A percentile compares a stretch with the other conserved stretches of the same genome.
These are phyloP conservation scores for Papilionanthe hybrid DNA, from an alignment of 116 monocot species.

Conservation along the genomic window DNA sequence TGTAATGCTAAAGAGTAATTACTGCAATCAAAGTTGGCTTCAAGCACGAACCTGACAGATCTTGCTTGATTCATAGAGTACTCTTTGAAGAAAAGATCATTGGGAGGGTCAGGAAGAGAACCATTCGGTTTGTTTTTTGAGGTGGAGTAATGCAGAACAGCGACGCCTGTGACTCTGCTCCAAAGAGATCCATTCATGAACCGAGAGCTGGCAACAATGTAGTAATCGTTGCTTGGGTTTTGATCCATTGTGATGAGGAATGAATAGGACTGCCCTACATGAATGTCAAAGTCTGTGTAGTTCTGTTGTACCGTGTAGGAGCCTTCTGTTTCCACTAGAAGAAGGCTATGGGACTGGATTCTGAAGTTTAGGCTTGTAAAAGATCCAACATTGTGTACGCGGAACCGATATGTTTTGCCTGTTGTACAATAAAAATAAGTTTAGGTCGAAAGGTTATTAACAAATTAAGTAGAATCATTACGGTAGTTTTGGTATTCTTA, in stretches of 20 bases:
- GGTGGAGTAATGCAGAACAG: conserved; percentile 65
- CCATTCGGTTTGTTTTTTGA: conserved; percentile 72
- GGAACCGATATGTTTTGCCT: conserved; percentile 87
- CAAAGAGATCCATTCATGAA: conserved; percentile 69
- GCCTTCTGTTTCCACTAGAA: conserved; percentile 86
- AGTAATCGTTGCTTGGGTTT: conserved; percentile 83
- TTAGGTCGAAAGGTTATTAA: too few species aligned
- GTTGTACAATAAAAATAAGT: conserved; percentile 6
- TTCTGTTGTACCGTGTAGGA: conserved; percentile 81
- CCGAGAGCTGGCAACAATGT: conserved; percentile 84
- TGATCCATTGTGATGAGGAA: conserved; percentile 91
- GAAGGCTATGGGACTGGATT: conserved; percentile 79
- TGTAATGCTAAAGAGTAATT: too few species aligned
- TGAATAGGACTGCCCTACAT: conserved; percentile 91
- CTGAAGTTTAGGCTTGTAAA: conserved; percentile 82
- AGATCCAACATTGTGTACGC: conserved; percentile 81
- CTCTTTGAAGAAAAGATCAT: conserved; percentile 69
- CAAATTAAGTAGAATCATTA: too few species aligned
- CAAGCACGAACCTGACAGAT: conserved; percentile 52
- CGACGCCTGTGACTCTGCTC: conserved; percentile 72
- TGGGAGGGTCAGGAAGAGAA: conserved; percentile 68
- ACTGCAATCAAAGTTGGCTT: too few species aligned
- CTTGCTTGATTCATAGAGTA: conserved; percentile 83
- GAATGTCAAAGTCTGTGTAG: conserved; percentile 74
- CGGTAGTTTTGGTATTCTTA: too few species aligned